Conservation (phyloP, 352 stramenopile species). For the Pythium sukuiense region DNA sequence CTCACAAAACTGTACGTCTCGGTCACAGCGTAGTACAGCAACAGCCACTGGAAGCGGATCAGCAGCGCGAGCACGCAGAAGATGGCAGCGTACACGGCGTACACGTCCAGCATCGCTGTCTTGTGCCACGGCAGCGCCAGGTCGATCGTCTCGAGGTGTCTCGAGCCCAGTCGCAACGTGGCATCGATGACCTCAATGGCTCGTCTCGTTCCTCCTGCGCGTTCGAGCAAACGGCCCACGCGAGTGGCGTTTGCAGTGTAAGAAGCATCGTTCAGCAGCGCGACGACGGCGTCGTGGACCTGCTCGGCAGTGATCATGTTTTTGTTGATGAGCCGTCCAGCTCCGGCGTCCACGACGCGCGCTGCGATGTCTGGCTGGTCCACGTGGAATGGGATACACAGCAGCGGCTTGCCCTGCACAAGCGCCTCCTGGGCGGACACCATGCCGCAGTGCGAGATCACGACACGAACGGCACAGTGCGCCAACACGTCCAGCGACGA, state of each 20-base stretch:
- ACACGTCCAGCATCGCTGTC: slow-evolving; percentile 75
- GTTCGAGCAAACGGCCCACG: slow-evolving; percentile 56
- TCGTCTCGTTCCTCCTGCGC: slow-evolving; percentile 57
- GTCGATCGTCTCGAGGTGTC: slow-evolving; percentile 71
- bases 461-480: slow-evolving; percentile 56
- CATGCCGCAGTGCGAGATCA: slow-evolving; percentile 90
- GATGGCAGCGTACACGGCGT: slow-evolving; percentile 68
- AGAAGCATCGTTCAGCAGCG: slow-evolving; percentile 51
- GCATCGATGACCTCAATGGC: slow-evolving; percentile 73
- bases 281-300: slow-evolving; percentile 50
- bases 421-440: slow-evolving; percentile 81
- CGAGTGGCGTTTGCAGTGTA: slow-evolving; percentile 45
- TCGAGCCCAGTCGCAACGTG: slow-evolving; percentile 51
- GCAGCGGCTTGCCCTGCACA: slow-evolving; percentile 71
- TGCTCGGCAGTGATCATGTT: slow-evolving; percentile 53
- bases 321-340: slow-evolving; percentile 73
- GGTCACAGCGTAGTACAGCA: slow-evolving; percentile 61
- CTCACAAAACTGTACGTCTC: slow-evolving; percentile 41
- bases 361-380: slow-evolving; percentile 86
- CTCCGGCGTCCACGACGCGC: slow-evolving; percentile 72
- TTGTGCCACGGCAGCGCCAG: slow-evolving; percentile 76
- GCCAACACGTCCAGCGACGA: slow-evolving; percentile 66
- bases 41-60: slow-evolving; percentile 64
- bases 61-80: slow-evolving; percentile 67
- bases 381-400: slow-evolving; percentile 89